Conservation (phyloP, 257 asterid species). For the Rubia yunnanensis region DNA sequence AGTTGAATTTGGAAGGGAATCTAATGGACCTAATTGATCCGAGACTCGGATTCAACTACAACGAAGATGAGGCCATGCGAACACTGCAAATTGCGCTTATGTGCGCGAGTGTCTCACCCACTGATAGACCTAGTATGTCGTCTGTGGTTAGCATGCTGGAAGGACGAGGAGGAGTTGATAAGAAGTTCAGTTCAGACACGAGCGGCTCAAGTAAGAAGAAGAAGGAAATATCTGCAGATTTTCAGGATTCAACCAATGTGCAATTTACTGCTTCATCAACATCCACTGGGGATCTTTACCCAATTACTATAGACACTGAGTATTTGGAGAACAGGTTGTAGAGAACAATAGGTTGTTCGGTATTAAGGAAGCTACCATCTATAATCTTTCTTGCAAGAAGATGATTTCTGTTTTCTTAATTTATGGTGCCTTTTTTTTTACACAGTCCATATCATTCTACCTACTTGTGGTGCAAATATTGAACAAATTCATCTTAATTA, state of each 20-base stretch:
- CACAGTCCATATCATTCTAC: too few relatives aligned
- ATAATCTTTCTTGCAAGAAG: too few relatives aligned
- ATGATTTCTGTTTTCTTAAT: too few relatives aligned
- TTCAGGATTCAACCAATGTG: conserved; percentile 29
- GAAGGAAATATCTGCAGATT: conserved; percentile 9
- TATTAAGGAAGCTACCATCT: too few relatives aligned
- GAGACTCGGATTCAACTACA: conserved; percentile 21
- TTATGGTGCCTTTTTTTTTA: too few relatives aligned
- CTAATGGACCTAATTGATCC: conserved; percentile 43
- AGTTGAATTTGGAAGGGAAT: not conserved
- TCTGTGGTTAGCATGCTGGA: conserved; percentile 51
- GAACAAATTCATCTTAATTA: too few relatives aligned
- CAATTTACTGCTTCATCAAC: conserved; percentile 36
- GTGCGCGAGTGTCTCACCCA: conserved; percentile 34
- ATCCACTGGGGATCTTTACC: too few relatives aligned
- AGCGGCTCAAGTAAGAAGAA: not conserved
- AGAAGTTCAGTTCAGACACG: conserved; percentile 12
- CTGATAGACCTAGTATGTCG: conserved; percentile 56
- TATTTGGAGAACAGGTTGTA: conserved; percentile 2
- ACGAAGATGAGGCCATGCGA: conserved; percentile 24
- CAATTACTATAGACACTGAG: too few relatives aligned
- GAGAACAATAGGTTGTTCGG: not conserved
- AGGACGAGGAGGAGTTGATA: conserved; percentile 21
- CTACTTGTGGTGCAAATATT: too few relatives aligned
- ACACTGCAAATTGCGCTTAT: conserved; percentile 38